phyloP scores from a whole-genome alignment of 1,284 basidiomycete species.

The Coniferiporia weirii region DNA sequence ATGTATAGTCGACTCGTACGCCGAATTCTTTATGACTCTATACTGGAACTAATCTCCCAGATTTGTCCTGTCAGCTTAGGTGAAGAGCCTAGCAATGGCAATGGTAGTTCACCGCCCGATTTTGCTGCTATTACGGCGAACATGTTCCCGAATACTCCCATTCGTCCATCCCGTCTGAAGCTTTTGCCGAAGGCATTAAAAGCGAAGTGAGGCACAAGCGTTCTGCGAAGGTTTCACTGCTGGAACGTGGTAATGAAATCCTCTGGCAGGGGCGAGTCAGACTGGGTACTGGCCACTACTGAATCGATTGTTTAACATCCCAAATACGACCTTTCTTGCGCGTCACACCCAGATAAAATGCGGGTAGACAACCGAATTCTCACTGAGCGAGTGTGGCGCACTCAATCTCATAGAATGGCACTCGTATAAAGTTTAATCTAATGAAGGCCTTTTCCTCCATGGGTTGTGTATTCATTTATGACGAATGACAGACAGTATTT shows the following conservation, averaged over 20 bases:
- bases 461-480: too few relatives aligned
- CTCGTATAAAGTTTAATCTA: too few relatives aligned
- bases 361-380: too few relatives aligned
- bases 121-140: conserved; percentile 23
- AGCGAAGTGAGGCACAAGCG: neutral
- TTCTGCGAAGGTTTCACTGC: conserved; percentile 1
- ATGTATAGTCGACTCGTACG: conserved; percentile 33
- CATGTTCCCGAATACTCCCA: conserved; percentile 34
- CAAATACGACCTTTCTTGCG: too few relatives aligned
- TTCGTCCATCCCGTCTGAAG: conserved; percentile 37
- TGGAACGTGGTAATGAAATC: conserved; percentile 6
- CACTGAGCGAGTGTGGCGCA: too few relatives aligned
- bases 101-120: neutral
- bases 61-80: neutral
- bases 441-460: too few relatives aligned
- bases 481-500: too few relatives aligned
- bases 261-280: neutral
- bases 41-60: neutral
- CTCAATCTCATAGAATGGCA: too few relatives aligned
- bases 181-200: neutral
- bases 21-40: neutral
- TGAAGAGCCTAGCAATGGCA: neutral
- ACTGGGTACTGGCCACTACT: neutral
- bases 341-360: too few relatives aligned
- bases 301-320: neutral